These are phyloP conservation scores for Chrysoporthe austroafricana DNA, from an alignment of 2,329 filamentous ascomycete species.

Conservation along the genomic window DNA sequence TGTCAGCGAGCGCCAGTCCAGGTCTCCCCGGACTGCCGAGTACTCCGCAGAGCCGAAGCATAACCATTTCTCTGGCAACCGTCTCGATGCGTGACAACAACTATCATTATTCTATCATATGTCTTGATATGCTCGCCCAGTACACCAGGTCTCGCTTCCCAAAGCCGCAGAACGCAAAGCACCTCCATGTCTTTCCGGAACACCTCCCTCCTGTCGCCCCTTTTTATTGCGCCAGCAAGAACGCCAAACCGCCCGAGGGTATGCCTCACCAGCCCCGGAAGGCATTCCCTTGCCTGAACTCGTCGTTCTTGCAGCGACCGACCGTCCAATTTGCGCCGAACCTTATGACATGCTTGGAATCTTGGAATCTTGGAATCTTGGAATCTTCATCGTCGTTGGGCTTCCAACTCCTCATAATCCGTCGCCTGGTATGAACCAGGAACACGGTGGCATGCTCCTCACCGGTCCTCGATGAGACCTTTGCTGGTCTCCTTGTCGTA, in stretches of 20 bases:
- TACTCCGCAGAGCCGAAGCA: too few relatives aligned
- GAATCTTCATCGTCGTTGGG: conserved; percentile 8
- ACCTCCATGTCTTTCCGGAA: conserved; percentile 2
- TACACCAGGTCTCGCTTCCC: neutral
- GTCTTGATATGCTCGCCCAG: conserved; percentile 24
- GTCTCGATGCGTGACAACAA: neutral
- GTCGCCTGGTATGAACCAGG: neutral
- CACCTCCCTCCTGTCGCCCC: neutral
- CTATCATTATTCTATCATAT: conserved; percentile 24
- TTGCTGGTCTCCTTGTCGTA: conserved; percentile 58
- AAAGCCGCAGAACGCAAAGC: neutral
- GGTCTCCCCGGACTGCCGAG: neutral
- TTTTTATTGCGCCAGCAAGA: neutral
- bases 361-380: conserved; percentile 12
- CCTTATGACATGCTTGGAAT: conserved; percentile 18
- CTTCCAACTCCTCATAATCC: neutral
- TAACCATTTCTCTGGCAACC: neutral
- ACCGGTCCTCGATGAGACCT: conserved; percentile 49
- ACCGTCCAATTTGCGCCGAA: conserved; percentile 21
- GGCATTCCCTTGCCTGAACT: neutral
- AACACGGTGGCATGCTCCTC: neutral
- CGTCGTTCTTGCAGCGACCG: neutral
- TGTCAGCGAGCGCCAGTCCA: neutral
- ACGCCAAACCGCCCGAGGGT: conserved; percentile 4
- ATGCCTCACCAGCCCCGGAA: conserved; percentile 1